Base-by-base conservation (phyloP, 441 rosid genomes). In the Populus hybrid region DNA sequence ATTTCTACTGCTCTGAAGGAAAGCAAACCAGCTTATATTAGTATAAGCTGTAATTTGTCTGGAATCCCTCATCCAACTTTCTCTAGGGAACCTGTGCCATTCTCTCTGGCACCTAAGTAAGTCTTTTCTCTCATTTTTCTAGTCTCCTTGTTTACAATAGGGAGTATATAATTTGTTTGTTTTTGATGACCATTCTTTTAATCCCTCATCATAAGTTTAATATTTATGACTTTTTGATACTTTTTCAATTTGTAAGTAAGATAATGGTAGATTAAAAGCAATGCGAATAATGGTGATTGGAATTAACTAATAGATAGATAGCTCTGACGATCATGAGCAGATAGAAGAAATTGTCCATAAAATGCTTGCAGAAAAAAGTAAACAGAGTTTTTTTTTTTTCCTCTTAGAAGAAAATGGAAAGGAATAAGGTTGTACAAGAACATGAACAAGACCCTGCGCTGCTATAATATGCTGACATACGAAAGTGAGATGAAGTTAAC, bases 1-100 rank as follows among this genome's bases (percentile, higher is more conserved):
- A 90, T 95, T 76, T 88, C 99, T 11, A 95, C 94, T 23, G 97
- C 99, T 57, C 75, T 95, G 80, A 93, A 84, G 88, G 97, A 95
- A 77, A 88, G 98, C 80, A 93, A 95, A 80, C 99, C 98, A 28
- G 97, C 83, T 69, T 95, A 95, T 79, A 90, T 95, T 23, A 95
- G 98, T 83, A 87, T 95, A 75, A 80, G 95, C 86, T 95, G 99
- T 40, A 95, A 93, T 84, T 81, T 95, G 78, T 85, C 98, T 18
- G 89, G 86, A 21, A 89, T 81, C 82, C 95, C 92, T 67, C 97
- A 93, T 76, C 90, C 93, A 10, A 90, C 98, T 1, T 95, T 95
- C 35, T 73, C 75, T 57, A 85, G 89, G 73, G 95, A 90, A 6
- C 99, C 98, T 0, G 95, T 93, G 35, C 98, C 97, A 0, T 95